phyloP scores from a whole-genome alignment of 257 asterid genomes.

The Echites panduratus region DNA sequence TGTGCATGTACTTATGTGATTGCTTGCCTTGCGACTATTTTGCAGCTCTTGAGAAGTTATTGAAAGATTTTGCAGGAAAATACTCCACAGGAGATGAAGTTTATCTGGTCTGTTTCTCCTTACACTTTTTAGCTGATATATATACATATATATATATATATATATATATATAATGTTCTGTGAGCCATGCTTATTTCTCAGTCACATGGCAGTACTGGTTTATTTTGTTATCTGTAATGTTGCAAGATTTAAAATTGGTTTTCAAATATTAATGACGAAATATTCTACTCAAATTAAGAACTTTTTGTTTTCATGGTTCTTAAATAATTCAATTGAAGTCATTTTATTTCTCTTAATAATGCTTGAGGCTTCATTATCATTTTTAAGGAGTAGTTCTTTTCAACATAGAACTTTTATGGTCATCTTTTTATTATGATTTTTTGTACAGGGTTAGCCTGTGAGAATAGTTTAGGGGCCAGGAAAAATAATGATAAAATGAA shows the following conservation, averaged over 20 bases:
- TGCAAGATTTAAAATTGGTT: not conserved
- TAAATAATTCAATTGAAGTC: not conserved
- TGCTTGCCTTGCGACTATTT: constrained; percentile 15
- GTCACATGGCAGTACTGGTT: not conserved
- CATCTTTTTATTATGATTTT: no score
- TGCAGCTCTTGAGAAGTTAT: constrained; percentile 69
- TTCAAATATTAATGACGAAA: not conserved
- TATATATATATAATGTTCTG: not conserved
- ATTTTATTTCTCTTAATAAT: not conserved
- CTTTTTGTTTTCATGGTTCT: not conserved
- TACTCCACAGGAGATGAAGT: constrained; percentile 72
- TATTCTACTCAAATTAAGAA: not conserved
- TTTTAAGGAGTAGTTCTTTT: not conserved
- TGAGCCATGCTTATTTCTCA: not conserved
- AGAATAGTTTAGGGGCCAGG: not conserved
- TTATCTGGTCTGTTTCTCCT: constrained; percentile 44
- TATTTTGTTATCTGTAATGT: not conserved
- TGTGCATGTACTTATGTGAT: constrained; percentile 1
- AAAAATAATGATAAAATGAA: not conserved
- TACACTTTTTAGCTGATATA: not conserved
- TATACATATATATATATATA: not conserved
- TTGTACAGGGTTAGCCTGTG: not conserved
- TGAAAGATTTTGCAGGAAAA: constrained; percentile 60
- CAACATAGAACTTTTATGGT: no score
- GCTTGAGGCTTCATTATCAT: not conserved